Evolutionary conservation across 805 yeast species (phyloP), one percentile per base, ranked within the genome.

Genomic region (Zygosaccharomyces rouxii): DNA sequence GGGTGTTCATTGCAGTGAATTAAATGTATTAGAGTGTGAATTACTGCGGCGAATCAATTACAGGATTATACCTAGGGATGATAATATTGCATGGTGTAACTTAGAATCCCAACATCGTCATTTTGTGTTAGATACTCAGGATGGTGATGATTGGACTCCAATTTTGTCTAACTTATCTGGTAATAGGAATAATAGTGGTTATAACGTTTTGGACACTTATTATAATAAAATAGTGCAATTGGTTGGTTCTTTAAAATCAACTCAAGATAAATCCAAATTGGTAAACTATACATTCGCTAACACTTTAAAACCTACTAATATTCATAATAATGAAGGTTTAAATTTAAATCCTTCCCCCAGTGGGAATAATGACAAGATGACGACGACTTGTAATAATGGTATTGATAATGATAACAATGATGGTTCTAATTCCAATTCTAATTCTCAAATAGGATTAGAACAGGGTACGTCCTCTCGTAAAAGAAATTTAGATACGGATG

Each of bases 11-110:
- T 71, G 84, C 42, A 76, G 81, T 50, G 97, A 89, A 63, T 72
- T 90, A 55, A 94, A 94, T 66, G 75, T 92, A 47, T 72, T 92
- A 41, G 99, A 92, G 63, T 81, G 86, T 46, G 98, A 94, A 66
- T 89, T 94, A 59, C 74, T 92, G 39, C 77, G 78, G 42, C 74
- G 89, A 52, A 92, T 92, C 7, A 80, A 82, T 50, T 92, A 94
- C 79, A 73, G 86, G 52, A 81, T 86, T 11, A 76, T 86, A 3
- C 92, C 94, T 2, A 58, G 76, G 50, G 71, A 71, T 52, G 55
- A 60, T 23, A 71, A 71, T 47, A 63, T 69, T 13, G 55, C 64
- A 33, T 74, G 73, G 69, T 60, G 73, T 63, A 50, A 64, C 60
- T 46, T 72, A 60, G 67, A 59, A 55, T 39, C 54, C 19, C 54